phyloP scores from a whole-genome alignment of 1,284 basidiomycete genomes.

The Cronartium quercuum region DNA sequence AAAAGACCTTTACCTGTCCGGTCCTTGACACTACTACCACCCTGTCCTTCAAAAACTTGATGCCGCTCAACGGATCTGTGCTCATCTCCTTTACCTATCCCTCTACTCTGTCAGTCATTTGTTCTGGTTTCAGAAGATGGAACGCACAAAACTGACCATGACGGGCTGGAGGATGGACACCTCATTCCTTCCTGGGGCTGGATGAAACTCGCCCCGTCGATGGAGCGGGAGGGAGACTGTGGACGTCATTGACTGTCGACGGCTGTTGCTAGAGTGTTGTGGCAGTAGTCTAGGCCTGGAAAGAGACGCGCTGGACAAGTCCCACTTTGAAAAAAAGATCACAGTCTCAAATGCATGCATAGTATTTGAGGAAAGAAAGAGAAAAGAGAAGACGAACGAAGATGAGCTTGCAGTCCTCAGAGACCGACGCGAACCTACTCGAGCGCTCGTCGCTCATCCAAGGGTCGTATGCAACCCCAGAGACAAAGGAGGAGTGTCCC shows the following conservation, averaged over 20 bases:
- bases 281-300: slow-evolving; percentile 57
- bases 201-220: slow-evolving; percentile 59
- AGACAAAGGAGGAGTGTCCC: slow-evolving; percentile 91
- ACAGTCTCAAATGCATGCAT: background rate
- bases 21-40: background rate
- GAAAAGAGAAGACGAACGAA: slow-evolving; percentile 55
- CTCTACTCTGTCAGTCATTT: background rate
- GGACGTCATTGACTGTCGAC: slow-evolving; percentile 50
- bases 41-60: slow-evolving; percentile 9
- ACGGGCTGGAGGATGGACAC: slow-evolving; percentile 86
- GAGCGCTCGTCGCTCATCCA: slow-evolving; percentile 68
- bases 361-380: background rate
- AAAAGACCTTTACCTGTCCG: slow-evolving; percentile 12
- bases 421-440: slow-evolving; percentile 70
- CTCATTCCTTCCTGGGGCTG: slow-evolving; percentile 78
- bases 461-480: slow-evolving; percentile 80
- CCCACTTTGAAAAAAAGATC: slow-evolving; percentile 60
- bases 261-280: slow-evolving; percentile 61
- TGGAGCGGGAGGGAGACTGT: slow-evolving; percentile 45
- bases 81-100: slow-evolving; percentile 30
- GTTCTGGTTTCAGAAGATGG: background rate
- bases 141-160: slow-evolving; percentile 55
- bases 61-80: slow-evolving; percentile 10
- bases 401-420: slow-evolving; percentile 87
- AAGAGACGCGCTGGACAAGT: slow-evolving; percentile 63